Conservation (phyloP, 192 early-diverging fungal species). For the Radiomyces spectabilis region DNA sequence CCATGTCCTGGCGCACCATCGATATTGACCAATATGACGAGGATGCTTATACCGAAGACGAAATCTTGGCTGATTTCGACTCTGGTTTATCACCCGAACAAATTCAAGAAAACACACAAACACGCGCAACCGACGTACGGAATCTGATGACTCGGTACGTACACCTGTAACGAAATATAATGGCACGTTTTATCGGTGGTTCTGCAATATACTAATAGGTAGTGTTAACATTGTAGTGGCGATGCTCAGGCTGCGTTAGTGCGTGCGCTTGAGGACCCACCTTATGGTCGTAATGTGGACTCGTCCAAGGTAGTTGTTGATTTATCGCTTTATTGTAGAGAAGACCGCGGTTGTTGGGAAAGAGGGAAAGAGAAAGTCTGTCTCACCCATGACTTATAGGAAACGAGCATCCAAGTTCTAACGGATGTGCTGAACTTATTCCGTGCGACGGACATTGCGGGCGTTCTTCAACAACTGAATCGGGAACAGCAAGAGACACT, state of each 20-base stretch:
- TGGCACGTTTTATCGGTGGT: neutral
- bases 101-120: conserved; percentile 43
- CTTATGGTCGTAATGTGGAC: conserved; percentile 57
- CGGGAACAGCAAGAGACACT: conserved; percentile 67
- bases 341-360: neutral
- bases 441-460: conserved; percentile 59
- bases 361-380: neutral
- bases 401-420: conserved; percentile 67
- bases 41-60: conserved; percentile 40
- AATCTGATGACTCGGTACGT: conserved; percentile 49
- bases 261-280: conserved; percentile 57
- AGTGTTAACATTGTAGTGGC: conserved; percentile 32
- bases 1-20: conserved; percentile 63
- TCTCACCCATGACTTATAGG: conserved; percentile 30
- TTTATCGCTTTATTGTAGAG: neutral
- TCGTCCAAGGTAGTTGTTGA: conserved; percentile 47
- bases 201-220: no score
- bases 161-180: neutral
- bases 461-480: conserved; percentile 50
- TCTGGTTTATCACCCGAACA: conserved; percentile 33
- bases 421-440: conserved; percentile 75
- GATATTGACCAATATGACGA: conserved; percentile 64
- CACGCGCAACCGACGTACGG: conserved; percentile 55
- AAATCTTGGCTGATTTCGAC: conserved; percentile 37
- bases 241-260: conserved; percentile 50